Evolutionary conservation across 345 rosid genomes (phyloP).

Genomic region (Populus pruinosa): DNA sequence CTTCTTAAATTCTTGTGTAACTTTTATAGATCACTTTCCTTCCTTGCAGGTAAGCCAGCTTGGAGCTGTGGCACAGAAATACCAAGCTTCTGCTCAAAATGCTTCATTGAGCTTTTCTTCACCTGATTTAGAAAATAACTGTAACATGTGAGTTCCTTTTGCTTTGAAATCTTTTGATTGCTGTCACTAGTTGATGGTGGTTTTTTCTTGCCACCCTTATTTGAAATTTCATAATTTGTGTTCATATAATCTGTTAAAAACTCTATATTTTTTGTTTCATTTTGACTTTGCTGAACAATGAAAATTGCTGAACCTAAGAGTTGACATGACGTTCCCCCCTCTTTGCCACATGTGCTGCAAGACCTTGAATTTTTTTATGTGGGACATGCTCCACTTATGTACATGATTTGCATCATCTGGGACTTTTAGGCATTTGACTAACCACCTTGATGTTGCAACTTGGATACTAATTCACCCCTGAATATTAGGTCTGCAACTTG

Average conservation of each 20-base stretch:
- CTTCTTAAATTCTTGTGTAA: background rate
- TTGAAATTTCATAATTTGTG: background rate
- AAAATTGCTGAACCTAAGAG: background rate
- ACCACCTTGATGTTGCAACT: background rate
- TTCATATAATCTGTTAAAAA: background rate
- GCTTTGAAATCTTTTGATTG: background rate
- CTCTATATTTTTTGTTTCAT: background rate
- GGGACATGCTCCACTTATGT: background rate
- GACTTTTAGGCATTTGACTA: background rate
- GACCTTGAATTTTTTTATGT: no score
- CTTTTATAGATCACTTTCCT: no score
- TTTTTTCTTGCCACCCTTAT: no score
- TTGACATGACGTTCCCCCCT: background rate
- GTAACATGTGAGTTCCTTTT: conserved; percentile 63
- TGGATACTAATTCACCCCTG: background rate
- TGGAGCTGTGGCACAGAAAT: conserved; percentile 82
- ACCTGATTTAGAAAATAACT: conserved; percentile 76
- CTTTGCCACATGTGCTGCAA: background rate
- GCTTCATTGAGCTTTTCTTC: conserved; percentile 70
- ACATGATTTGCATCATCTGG: background rate
- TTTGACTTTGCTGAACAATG: background rate
- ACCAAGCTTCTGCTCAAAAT: conserved; percentile 83
- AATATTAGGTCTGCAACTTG: background rate
- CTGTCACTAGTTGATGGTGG: background rate
- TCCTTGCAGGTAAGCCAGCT: conserved; percentile 79